Evolutionary conservation across 768 basidiomycete species (phyloP).

Genomic region (Sporobolomyces pararoseus): DNA sequence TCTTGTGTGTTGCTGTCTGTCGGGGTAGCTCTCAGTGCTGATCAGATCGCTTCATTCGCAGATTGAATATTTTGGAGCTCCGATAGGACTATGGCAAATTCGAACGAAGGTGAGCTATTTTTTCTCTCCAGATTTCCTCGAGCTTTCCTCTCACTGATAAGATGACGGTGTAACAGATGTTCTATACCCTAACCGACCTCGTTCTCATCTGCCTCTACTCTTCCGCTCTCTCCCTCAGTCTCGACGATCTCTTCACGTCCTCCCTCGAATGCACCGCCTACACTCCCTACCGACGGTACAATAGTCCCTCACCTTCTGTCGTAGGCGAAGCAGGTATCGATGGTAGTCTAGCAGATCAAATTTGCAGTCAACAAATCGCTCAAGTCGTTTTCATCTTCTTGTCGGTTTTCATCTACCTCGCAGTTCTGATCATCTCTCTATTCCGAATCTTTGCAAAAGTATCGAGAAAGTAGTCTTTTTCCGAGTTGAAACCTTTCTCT

Average conservation of each 20-base stretch:
- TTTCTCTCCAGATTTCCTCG: slow-evolving; percentile 18
- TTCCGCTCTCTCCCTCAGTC: slow-evolving; percentile 76
- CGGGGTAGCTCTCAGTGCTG: too few relatives aligned
- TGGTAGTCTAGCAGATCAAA: slow-evolving; percentile 50
- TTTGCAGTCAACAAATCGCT: slow-evolving; percentile 73
- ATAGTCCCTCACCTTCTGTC: slow-evolving; percentile 17
- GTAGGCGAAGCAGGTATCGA: slow-evolving; percentile 35
- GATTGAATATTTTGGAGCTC: slow-evolving; percentile 89
- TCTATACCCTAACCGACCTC: slow-evolving; percentile 75
- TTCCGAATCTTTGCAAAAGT: slow-evolving; percentile 43
- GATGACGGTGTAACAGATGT: too few relatives aligned
- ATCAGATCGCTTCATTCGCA: too few relatives aligned
- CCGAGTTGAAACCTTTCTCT: too few relatives aligned
- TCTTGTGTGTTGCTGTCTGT: slow-evolving; percentile 34
- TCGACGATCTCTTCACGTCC: slow-evolving; percentile 89
- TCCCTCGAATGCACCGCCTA: slow-evolving; percentile 67
- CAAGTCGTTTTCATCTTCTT: slow-evolving; percentile 74
- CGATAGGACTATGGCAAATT: slow-evolving; percentile 86
- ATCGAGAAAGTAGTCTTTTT: neutral
- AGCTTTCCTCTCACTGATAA: neutral
- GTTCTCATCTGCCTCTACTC: slow-evolving; percentile 89
- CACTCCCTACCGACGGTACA: slow-evolving; percentile 46
- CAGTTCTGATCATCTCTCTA: slow-evolving; percentile 46
- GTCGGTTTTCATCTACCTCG: slow-evolving; percentile 73
- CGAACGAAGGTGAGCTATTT: slow-evolving; percentile 63